A percentile compares a stretch with the other conserved stretches of the same genome.
Evolutionary conservation across 192 early-diverging fungal genomes (phyloP).

Genomic region (Coemansia sp.): DNA sequence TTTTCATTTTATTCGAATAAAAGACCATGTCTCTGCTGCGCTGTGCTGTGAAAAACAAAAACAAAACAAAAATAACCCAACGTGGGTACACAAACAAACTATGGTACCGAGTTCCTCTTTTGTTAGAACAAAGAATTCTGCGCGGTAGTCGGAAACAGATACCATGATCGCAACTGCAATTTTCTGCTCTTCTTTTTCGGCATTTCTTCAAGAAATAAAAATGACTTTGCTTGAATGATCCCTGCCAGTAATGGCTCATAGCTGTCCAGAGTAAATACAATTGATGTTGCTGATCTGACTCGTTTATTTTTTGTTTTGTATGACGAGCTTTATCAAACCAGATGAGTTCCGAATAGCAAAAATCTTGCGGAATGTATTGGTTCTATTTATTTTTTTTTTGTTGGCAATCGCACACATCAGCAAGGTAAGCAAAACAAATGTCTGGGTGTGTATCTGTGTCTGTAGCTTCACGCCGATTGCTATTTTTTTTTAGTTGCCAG

Average conservation of each 20-base stretch:
- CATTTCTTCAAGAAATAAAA: background rate
- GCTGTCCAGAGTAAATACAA: background rate
- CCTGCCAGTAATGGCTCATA: too few species aligned
- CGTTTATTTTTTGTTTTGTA: too few species aligned
- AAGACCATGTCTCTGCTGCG: too few species aligned
- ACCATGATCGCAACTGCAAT: background rate
- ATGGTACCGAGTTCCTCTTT: background rate
- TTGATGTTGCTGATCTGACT: too few species aligned
- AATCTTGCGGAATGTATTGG: background rate
- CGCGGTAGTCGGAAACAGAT: background rate
- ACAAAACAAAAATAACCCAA: background rate
- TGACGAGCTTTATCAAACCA: background rate
- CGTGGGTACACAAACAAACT: background rate
- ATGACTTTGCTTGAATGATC: too few species aligned
- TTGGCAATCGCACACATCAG: too few species aligned
- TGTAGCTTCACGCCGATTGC: too few species aligned
- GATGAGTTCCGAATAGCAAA: background rate
- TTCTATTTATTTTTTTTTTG: too few species aligned
- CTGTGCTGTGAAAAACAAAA: background rate
- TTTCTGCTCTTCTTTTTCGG: background rate
- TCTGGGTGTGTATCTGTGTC: too few species aligned
- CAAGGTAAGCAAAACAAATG: too few species aligned
- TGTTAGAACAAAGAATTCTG: background rate
- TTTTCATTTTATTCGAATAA: too few species aligned
- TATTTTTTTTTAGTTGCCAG: too few species aligned